Evolutionary conservation across 495 filamentous ascomycete genomes (phyloP).

Genomic region (Aspergillus coremiiformis): DNA sequence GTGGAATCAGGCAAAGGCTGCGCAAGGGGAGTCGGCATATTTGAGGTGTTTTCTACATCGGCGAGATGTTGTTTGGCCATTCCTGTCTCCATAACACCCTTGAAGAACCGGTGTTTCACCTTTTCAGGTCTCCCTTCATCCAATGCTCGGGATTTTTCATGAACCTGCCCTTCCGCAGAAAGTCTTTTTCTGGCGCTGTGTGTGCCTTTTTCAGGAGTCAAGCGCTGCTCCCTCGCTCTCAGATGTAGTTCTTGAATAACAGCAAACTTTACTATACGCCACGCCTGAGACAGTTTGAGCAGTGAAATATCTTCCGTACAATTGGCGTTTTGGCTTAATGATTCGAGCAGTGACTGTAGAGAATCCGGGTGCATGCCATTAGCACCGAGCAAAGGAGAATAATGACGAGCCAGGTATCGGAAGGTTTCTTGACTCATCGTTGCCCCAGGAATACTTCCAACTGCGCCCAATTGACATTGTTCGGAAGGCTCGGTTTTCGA

Average conservation of each 20-base stretch:
- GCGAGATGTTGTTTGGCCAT: conserved; percentile 23
- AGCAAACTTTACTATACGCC: conserved; percentile 60
- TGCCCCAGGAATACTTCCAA: conserved; percentile 51
- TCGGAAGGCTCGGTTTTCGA: conserved; percentile 45
- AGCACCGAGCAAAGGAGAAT: conserved; percentile 36
- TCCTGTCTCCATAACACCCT: conserved; percentile 37
- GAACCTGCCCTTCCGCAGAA: conserved; percentile 28
- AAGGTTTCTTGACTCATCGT: conserved; percentile 47
- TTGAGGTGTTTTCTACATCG: conserved; percentile 66
- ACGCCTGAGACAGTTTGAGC: conserved; percentile 64
- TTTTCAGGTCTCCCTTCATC: conserved; percentile 36
- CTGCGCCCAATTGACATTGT: conserved; percentile 53
- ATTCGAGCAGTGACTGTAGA: conserved; percentile 42
- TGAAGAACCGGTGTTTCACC: conserved; percentile 38
- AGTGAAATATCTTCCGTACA: conserved; percentile 52
- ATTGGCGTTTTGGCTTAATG: conserved; percentile 55
- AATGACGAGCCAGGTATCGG: conserved; percentile 52
- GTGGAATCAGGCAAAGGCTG: conserved; percentile 53
- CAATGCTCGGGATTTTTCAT: conserved; percentile 17
- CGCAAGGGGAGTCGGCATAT: conserved; percentile 70
- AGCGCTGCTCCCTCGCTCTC: conserved; percentile 50
- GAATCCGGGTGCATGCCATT: conserved; percentile 25
- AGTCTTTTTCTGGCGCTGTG: conserved; percentile 21
- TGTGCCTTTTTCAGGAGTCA: conserved; percentile 19
- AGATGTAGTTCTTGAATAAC: conserved; percentile 52